These are phyloP conservation scores for Euphorbia tirucalli DNA, from an alignment of 345 rosid genomes.

Conservation along the genomic window DNA sequence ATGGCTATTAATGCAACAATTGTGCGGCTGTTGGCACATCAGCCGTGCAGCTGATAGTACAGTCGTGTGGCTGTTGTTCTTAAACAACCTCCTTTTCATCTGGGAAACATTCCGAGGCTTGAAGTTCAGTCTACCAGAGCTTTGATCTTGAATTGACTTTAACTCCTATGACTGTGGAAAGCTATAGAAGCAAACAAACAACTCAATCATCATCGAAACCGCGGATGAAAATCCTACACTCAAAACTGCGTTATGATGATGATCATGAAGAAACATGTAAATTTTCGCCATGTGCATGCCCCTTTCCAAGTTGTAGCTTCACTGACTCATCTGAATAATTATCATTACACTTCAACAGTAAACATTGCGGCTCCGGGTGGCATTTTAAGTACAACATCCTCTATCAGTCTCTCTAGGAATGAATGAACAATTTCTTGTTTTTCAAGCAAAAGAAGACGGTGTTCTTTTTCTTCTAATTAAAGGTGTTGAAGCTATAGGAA, in stretches of 20 bases:
- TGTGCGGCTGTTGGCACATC: no score
- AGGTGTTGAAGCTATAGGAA: conserved; percentile 26
- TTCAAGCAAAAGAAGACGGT: conserved; percentile 51
- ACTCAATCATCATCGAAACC: no score
- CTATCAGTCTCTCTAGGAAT: conserved; percentile 24
- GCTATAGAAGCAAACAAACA: no score
- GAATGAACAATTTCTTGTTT: conserved; percentile 35
- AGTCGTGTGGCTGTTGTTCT: no score
- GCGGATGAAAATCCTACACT: no score
- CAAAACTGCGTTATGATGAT: conserved; percentile 26
- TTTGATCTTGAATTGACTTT: no score
- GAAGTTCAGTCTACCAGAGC: no score
- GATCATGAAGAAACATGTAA: conserved; percentile 45
- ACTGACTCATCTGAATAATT: conserved; percentile 39
- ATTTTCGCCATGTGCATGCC: conserved; percentile 53
- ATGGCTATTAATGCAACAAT: no score
- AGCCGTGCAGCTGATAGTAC: no score
- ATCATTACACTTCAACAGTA: conserved; percentile 30
- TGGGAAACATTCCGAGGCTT: no score
- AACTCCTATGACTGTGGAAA: no score
- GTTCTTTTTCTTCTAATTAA: conserved; percentile 41
- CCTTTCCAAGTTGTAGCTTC: conserved; percentile 40
- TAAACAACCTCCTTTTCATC: no score
- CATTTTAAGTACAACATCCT: conserved; percentile 36
- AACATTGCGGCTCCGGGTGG: conserved; percentile 35